phyloP scores from a whole-genome alignment of 2,329 filamentous ascomycete species.

The Chrysoporthe puriensis region DNA sequence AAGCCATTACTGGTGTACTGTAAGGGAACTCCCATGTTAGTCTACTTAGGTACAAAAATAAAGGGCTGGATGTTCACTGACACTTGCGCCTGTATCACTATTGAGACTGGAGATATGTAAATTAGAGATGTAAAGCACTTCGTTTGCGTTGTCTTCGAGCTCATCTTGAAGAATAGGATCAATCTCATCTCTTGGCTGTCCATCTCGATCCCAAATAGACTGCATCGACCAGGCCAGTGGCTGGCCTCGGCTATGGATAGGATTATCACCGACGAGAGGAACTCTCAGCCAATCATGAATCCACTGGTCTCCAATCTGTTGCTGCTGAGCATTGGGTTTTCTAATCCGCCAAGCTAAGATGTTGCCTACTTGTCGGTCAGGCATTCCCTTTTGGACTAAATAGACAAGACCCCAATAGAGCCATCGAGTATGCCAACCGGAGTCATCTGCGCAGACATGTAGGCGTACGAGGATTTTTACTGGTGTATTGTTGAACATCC shows the following conservation, averaged over 20 bases:
- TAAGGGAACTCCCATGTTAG: background rate
- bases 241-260: background rate
- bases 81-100: background rate
- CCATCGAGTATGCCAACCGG: background rate
- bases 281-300: background rate
- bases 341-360: background rate
- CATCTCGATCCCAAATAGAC: conserved; percentile 1
- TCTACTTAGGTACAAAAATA: background rate
- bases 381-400: background rate
- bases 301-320: background rate
- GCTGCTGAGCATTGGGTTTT: background rate
- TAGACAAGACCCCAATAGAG: background rate
- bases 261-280: background rate
- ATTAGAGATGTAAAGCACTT: background rate
- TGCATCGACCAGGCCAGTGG: background rate
- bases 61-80: background rate
- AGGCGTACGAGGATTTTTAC: background rate
- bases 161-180: background rate
- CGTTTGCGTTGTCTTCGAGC: background rate
- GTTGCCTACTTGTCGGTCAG: background rate
- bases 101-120: background rate
- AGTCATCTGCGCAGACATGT: background rate
- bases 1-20: background rate
- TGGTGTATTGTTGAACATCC: background rate
- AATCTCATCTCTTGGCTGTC: background rate